Evolutionary conservation across 208 protist genomes (phyloP), one percentile per base, ranked within the genome.

Genomic region (Leishmania arabica): DNA sequence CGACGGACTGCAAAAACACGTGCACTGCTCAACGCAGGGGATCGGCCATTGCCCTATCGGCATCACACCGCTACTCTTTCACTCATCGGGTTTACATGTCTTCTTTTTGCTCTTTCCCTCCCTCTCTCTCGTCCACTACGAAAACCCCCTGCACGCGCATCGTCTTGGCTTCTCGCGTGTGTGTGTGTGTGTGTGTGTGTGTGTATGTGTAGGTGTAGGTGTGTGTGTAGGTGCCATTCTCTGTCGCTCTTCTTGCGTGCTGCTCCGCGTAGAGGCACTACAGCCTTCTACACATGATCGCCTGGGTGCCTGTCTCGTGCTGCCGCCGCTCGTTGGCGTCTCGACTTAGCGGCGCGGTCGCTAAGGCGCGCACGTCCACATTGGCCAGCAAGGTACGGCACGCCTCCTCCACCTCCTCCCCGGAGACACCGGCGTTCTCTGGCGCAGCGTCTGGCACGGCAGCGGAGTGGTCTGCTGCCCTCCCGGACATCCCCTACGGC

Each of bases 401-500:
- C 31, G 69, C 24, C 42, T 73, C 69, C 13, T 54, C 45, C 45
- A 73, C 17, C 45, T 21, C 45, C 40, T 73, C 40, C 47, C n/a
- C 27, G 1, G 40, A 54, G 69, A 37, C 40, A 34, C 51, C 9
- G 19, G 11, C 1, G 69, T 37, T 53, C 42, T n/a, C 69, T 51
- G 13, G 24, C 68, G n/a, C 31, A 34, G 40, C 65, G 19, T 13
- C 68, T 3, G n/a, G 27, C 34, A 45, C 58, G 69, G 34, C 31
- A 53, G 54, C 70, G 58, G 47, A 58, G 40, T 82, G 60, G 49
- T 73, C 77, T 27, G 62, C 75, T 4, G 62, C 82, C 2, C 76
- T 95, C 45, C 90, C 91, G 21, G 77, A 85, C 34, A 77, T 86
- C 45, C 92, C 92, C 34, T 94, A 93, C 70, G 70, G 72, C 21